Percentiles rank a stretch among this genome's conserved stretches.
phyloP scores from a whole-genome alignment of 306 rosid species.

The Quercus variabilis region DNA sequence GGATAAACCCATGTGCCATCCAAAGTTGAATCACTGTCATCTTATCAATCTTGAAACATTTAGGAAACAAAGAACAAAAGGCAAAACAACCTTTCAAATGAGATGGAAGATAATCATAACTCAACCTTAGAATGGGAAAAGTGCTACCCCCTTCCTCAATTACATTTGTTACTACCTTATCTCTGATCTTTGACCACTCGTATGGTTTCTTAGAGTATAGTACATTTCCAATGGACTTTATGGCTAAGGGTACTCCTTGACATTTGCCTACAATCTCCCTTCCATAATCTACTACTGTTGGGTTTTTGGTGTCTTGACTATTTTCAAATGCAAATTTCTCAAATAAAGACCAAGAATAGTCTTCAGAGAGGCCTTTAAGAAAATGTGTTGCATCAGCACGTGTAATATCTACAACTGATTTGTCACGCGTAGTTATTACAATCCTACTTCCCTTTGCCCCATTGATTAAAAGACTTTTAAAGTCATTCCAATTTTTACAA shows the following conservation, averaged over 20 bases:
- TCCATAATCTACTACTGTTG: too few relatives aligned
- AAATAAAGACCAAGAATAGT: slow-evolving; percentile 14
- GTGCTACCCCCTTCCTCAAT: slow-evolving; percentile 10
- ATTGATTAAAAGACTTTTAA: slow-evolving; percentile 13
- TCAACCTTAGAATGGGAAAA: slow-evolving; percentile 18
- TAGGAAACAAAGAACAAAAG: slow-evolving; percentile 38
- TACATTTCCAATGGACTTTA: slow-evolving; percentile 27
- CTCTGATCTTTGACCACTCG: slow-evolving; percentile 31
- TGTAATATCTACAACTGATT: slow-evolving; percentile 1
- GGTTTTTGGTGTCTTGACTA: too few relatives aligned
- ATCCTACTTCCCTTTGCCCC: slow-evolving; percentile 33
- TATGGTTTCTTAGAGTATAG: slow-evolving; percentile 10
- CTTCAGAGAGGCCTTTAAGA: slow-evolving; percentile 13
- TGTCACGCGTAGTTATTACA: slow-evolving; percentile 29
- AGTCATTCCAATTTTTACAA: slow-evolving; percentile 6
- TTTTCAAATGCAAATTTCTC: too few relatives aligned
- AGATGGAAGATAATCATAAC: slow-evolving; percentile 30
- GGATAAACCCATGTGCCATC: slow-evolving; percentile 42
- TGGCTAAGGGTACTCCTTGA: too few relatives aligned
- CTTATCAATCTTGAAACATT: slow-evolving; percentile 14
- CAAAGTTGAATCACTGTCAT: slow-evolving; percentile 28
- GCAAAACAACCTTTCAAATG: slow-evolving; percentile 34
- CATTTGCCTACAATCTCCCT: too few relatives aligned
- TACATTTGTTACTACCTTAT: slow-evolving; percentile 21
- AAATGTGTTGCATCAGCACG: background rate